A percentile compares a stretch with the other conserved stretches of the same genome.
Evolutionary conservation across 768 basidiomycete species (phyloP).

Genomic region (Plicaturopsis crispa): DNA sequence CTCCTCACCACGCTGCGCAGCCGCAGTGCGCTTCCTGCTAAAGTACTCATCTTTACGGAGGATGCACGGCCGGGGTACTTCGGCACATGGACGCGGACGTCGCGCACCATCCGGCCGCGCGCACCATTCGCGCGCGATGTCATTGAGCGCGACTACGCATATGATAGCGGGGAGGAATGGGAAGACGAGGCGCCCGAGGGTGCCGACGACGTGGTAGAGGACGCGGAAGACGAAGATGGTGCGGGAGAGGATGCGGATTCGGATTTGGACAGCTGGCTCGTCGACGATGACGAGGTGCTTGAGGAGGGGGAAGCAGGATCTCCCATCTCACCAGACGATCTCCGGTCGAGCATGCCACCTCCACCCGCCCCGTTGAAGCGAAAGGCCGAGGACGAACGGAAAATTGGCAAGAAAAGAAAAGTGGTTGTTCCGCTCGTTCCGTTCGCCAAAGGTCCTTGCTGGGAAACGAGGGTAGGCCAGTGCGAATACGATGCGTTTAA

Average conservation of each 20-base stretch:
- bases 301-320: conserved; percentile 29
- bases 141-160: conserved; percentile 75
- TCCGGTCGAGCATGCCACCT: conserved; percentile 26
- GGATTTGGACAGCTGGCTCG: conserved; percentile 74
- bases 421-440: conserved; percentile 74
- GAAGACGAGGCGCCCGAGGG: conserved; percentile 75
- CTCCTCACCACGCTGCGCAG: conserved; percentile 56
- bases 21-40: conserved; percentile 58
- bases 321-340: conserved; percentile 16
- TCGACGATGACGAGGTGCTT: conserved; percentile 61
- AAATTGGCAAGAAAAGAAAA: conserved; percentile 62
- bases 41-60: conserved; percentile 76
- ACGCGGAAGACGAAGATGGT: conserved; percentile 55
- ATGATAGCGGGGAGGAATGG: conserved; percentile 97
- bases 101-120: conserved; percentile 72
- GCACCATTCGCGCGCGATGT: conserved; percentile 77
- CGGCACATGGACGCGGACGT: conserved; percentile 89
- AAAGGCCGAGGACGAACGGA: conserved; percentile 53
- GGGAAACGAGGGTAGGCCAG: conserved; percentile 62
- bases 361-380: conserved; percentile 42
- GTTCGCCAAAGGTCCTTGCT: conserved; percentile 75
- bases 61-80: conserved; percentile 89
- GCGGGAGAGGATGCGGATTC: conserved; percentile 42
- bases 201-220: conserved; percentile 66
- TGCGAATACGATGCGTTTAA: conserved; percentile 67